phyloP scores from a whole-genome alignment of 2,329 filamentous ascomycete genomes.

The Neonectria hederae region DNA sequence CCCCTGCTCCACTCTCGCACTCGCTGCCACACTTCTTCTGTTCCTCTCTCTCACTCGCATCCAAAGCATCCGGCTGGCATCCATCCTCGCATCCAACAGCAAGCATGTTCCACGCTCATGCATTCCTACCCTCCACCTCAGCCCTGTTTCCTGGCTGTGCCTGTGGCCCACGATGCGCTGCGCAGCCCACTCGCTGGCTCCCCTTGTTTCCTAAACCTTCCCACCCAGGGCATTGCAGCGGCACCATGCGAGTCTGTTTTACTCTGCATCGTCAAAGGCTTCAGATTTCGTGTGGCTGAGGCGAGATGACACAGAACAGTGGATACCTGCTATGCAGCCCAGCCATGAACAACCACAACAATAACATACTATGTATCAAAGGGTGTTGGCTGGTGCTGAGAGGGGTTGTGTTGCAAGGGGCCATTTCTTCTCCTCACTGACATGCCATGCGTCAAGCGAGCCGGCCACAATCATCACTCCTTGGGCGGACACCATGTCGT shows the following conservation, averaged over 20 bases:
- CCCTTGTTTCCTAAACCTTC: slow-evolving; percentile 14
- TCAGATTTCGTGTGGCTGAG: slow-evolving; percentile 19
- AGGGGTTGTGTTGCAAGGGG: not conserved
- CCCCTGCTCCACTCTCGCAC: slow-evolving; percentile 6
- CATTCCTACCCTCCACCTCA: slow-evolving; percentile 42
- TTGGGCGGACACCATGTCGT: not conserved
- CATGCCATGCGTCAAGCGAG: not conserved
- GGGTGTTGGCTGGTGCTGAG: not conserved
- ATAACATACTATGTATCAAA: too few relatives aligned
- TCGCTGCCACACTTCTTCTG: slow-evolving; percentile 8
- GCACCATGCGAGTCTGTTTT: slow-evolving; percentile 10
- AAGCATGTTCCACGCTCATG: slow-evolving; percentile 14
- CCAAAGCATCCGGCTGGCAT: not conserved
- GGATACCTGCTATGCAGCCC: not conserved
- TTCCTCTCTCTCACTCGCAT: slow-evolving; percentile 13
- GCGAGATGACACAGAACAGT: not conserved
- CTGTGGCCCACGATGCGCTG: slow-evolving; percentile 33
- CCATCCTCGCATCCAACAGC: not conserved
- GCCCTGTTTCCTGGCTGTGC: slow-evolving; percentile 42
- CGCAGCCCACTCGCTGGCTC: slow-evolving; percentile 22
- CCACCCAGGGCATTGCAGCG: slow-evolving; percentile 11
- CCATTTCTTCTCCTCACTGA: not conserved
- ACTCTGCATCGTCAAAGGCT: slow-evolving; percentile 19
- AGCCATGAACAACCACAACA: not conserved
- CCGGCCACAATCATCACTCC: not conserved